A percentile compares a stretch with the other conserved stretches of the same genome.
phyloP scores from a whole-genome alignment of 805 yeast species.

The Sugiyamaella chiloensis region DNA sequence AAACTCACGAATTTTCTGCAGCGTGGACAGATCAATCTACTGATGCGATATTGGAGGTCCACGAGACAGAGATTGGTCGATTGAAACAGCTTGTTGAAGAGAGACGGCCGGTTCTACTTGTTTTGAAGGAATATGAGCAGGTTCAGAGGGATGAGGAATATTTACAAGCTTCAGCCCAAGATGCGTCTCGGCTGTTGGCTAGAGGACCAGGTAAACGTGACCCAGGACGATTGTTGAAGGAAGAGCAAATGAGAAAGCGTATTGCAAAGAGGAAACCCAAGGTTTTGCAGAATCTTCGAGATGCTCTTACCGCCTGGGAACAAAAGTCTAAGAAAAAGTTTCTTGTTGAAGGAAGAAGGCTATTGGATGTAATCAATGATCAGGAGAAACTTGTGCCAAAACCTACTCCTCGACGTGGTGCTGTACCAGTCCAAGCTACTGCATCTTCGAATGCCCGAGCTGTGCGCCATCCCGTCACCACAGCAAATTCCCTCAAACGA shows the following conservation, averaged over 20 bases:
- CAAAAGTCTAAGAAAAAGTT: conserved; percentile 28
- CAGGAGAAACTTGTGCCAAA: conserved; percentile 17
- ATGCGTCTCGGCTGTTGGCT: conserved; percentile 72
- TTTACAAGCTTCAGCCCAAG: conserved; percentile 67
- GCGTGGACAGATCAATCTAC: conserved; percentile 44
- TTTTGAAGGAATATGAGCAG: conserved; percentile 42
- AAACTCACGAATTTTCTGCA: conserved; percentile 47
- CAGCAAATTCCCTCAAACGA: background rate
- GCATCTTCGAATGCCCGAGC: background rate
- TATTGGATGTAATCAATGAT: conserved; percentile 35
- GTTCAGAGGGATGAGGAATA: conserved; percentile 58
- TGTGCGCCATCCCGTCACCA: background rate
- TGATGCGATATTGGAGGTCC: conserved; percentile 58
- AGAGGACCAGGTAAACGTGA: conserved; percentile 42
- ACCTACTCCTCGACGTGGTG: conserved; percentile 4
- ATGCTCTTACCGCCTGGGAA: conserved; percentile 50
- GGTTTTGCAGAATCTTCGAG: conserved; percentile 50
- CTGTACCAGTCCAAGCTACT: background rate
- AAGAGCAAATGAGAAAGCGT: conserved; percentile 70
- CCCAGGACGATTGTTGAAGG: conserved; percentile 73
- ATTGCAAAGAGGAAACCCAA: conserved; percentile 67
- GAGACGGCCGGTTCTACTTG: conserved; percentile 50
- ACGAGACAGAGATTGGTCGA: conserved; percentile 57
- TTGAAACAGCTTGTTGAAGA: conserved; percentile 50
- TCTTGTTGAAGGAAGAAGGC: conserved; percentile 48